phyloP scores from a whole-genome alignment of 2,329 filamentous ascomycete genomes.

The Peltaster fructicola region DNA sequence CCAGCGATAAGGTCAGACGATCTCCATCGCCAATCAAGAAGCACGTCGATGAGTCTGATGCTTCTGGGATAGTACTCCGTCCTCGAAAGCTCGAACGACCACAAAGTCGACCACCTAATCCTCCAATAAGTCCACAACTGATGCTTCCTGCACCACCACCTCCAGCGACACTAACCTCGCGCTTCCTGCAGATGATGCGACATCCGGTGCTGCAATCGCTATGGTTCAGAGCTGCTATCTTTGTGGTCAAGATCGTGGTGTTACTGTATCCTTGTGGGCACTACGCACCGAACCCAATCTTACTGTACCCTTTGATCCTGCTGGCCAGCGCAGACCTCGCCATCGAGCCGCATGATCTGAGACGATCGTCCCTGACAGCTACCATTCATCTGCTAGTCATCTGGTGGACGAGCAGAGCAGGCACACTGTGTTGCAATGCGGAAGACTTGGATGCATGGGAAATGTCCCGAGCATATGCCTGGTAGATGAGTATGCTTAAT shows the following conservation, averaged over 20 bases:
- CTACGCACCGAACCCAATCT: constrained; percentile 43
- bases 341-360: constrained; percentile 18
- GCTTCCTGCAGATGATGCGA: neutral
- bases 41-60: neutral
- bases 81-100: too few species aligned
- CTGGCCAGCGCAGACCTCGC: constrained; percentile 49
- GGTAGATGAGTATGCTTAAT: too few species aligned
- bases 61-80: too few species aligned
- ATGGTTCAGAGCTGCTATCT: constrained; percentile 43
- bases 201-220: too few species aligned
- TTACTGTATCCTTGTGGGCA: constrained; percentile 55
- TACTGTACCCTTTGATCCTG: constrained; percentile 49
- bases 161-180: constrained; percentile 6
- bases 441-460: too few species aligned
- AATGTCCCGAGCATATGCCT: too few species aligned
- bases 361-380: constrained; percentile 25
- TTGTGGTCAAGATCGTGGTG: constrained; percentile 50
- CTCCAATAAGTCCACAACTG: neutral
- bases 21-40: constrained; percentile 6
- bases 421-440: too few species aligned
- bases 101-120: neutral
- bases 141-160: neutral
- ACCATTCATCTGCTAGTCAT: constrained; percentile 31
- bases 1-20: constrained; percentile 5
- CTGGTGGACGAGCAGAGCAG: too few species aligned